Percentiles rank a stretch among this genome's conserved stretches.
Evolutionary conservation across 2,329 filamentous ascomycete genomes (phyloP).

Genomic region (Cladosporium sp.): DNA sequence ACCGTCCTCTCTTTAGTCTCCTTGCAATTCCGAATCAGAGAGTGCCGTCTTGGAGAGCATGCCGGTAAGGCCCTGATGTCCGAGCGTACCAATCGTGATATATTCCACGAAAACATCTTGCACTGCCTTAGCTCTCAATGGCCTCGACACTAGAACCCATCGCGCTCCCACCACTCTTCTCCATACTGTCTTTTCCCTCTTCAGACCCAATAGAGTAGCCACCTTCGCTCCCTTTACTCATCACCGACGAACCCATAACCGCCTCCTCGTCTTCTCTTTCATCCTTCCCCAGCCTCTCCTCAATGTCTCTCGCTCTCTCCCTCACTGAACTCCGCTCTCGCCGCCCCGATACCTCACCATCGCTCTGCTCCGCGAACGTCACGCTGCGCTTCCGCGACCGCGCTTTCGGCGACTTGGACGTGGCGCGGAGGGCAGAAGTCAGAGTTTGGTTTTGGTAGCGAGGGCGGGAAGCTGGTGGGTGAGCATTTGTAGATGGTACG

Average conservation of each 20-base stretch:
- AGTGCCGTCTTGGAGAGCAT: too few species aligned
- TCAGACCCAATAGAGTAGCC: neutral
- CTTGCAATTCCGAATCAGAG: too few species aligned
- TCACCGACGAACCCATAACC: neutral
- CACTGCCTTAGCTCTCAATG: neutral
- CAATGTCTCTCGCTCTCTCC: neutral
- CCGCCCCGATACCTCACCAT: neutral
- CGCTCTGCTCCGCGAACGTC: slow-evolving; percentile 1
- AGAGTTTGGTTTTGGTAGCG: slow-evolving; percentile 6
- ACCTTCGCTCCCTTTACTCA: neutral
- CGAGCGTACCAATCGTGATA: neutral
- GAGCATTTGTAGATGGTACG: neutral
- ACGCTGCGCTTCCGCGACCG: slow-evolving; percentile 11
- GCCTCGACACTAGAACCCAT: neutral
- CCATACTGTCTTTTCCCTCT: neutral
- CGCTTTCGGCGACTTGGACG: neutral
- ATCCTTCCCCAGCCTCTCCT: neutral
- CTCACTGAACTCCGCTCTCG: neutral
- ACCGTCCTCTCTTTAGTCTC: too few species aligned
- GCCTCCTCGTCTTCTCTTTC: neutral
- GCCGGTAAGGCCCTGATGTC: too few species aligned
- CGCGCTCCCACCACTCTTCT: neutral
- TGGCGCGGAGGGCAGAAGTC: neutral
- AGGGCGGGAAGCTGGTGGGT: neutral
- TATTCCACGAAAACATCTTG: neutral